Base-by-base conservation (phyloP, 2,329 filamentous ascomycete species). In the Exophiala sp. region DNA sequence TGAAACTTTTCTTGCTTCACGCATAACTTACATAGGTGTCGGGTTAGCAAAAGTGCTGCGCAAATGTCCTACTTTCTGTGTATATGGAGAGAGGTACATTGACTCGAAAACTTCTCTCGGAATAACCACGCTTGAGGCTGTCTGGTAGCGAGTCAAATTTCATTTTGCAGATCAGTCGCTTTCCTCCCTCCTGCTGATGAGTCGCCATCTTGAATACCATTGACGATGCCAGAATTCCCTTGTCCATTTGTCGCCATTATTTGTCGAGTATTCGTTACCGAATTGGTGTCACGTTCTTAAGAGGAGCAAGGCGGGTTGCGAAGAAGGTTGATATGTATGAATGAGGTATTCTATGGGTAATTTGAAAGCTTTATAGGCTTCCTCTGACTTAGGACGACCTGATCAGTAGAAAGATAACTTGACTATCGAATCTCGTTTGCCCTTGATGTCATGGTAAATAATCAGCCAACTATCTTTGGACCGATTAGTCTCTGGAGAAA, bases 11-110 rank as follows among this genome's bases (percentile, higher is more conserved):
- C 16, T 41, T 24, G 11, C 40, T 45, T 18, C n/a, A 32, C 12
- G 7, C 21, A 3, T 21, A 16, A 18, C 56, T 62, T 51, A 68
- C 67, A 69, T 46, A 5, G 67, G 65, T 21, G 63, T 67, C 18
- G 65, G 65, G 48, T 67, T 67, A 8, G 58, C 65, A 35, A 67
- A 52, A 12, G 56, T 62, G 40, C 48, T 51, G 14, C 48, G 48
- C 7, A 45, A 21, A 45, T 51, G 48, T 16, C 48, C 48, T 7
- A 45, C 39, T 14, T 40, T 51, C 39, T 51, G 48, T 7, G 29
- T 51, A 29, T 45, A 51, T 2, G 48, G 48, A 12, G 16, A 29
- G 18, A 51, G 48, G n/a, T 51, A 51, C 48, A 51, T 51, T 5
- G 48, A 51, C 18, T 51, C 48, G 18, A 51, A 51, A 34, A 51